Base-by-base conservation (phyloP, 2,329 filamentous ascomycete species). In the Diplodia seriata region DNA sequence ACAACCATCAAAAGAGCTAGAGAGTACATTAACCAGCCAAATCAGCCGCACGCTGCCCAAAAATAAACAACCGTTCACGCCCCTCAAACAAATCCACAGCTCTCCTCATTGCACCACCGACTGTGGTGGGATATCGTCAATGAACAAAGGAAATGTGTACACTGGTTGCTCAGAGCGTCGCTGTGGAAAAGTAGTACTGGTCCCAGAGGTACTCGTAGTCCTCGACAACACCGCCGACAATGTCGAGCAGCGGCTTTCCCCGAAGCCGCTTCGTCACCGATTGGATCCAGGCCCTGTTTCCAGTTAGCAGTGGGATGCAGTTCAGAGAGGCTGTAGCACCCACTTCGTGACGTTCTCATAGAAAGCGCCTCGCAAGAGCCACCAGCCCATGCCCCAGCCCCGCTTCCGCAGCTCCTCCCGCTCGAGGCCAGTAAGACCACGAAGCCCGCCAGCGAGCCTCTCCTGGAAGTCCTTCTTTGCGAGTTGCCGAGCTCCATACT, bases 201-300 rank as follows among this genome's bases (percentile, higher is more conserved):
- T 97, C 93, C 95, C 95, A 99, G 38, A 99, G 84, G 78, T 96
- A 98, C 79, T 97, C 92, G 77, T 99, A 99, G 78, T 99, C 95
- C 77, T 97, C 93, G 70, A 98, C 80, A 55, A 99, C 90, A 68
- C 91, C 92, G 9, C 90, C 91, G 29, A 97, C 84, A 76, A 99
- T 87, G 71, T 91, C 89, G 56, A 96, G 87, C 79, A 97, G 84
- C 64, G 91, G 89, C 75, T 90, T 90, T 72, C 88, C 83, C 75
- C 84, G 89, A 71, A 97, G 85, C 74, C 89, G 90, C 36, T 84
- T 83, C 8, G 94, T 89, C 15, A 94, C 79, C 4, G 88, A 87
- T 79, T 91, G 92, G 66, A 90, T 81, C 82, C 86, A 86, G 9
- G 83, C 80, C 73, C 86, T 87, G 47, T 40, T 3, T 7, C 11